These are phyloP conservation scores for Jatropha curcas DNA, from an alignment of 345 rosid species.

Conservation along the genomic window DNA sequence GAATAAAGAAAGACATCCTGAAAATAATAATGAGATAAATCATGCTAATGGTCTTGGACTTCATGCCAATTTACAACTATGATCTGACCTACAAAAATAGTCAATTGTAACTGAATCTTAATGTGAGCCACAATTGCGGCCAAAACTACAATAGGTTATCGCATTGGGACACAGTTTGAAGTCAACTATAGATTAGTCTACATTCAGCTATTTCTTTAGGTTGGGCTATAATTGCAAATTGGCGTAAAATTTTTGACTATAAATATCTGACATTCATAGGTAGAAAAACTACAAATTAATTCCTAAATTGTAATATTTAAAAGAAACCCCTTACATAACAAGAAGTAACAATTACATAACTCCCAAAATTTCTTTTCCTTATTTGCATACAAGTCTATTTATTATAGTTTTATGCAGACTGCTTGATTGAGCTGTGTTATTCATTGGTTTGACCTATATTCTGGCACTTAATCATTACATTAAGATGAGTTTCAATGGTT, in stretches of 20 bases:
- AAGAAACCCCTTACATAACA: background rate
- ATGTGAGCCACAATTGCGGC: background rate
- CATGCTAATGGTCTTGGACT: background rate
- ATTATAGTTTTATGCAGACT: too few relatives aligned
- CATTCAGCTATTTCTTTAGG: background rate
- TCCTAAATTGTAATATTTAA: background rate
- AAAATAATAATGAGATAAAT: too few relatives aligned
- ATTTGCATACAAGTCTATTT: background rate
- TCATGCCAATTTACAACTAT: background rate
- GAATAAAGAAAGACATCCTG: too few relatives aligned
- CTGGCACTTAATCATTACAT: background rate
- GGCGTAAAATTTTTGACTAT: background rate
- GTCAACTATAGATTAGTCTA: background rate
- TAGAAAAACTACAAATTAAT: too few relatives aligned
- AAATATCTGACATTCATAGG: background rate
- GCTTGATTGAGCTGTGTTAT: background rate
- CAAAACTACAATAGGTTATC: background rate
- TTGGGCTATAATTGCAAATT: background rate
- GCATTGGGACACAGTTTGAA: background rate
- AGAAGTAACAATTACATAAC: background rate
- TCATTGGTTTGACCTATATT: background rate
- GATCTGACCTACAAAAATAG: background rate
- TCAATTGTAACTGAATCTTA: background rate
- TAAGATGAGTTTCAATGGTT: background rate
- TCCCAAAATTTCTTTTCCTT: background rate